Evolutionary conservation across 2,329 filamentous ascomycete species (phyloP).

Genomic region (Exserohilum turcica): DNA sequence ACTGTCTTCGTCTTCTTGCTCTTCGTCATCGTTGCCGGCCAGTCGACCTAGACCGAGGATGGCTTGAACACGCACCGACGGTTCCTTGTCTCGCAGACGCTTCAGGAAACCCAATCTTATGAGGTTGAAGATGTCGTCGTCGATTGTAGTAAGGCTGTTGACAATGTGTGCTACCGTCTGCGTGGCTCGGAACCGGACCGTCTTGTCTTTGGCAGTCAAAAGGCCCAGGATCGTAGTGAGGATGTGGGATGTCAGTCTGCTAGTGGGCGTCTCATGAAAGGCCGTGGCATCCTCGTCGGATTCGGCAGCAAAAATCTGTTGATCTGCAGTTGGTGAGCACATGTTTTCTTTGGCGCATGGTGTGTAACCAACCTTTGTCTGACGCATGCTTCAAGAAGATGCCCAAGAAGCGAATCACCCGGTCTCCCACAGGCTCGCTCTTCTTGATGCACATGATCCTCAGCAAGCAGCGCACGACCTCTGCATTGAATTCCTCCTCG

Average conservation of each 20-base stretch:
- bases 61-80: constrained; percentile 88
- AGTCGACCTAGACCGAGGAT: constrained; percentile 87
- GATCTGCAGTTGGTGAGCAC: constrained; percentile 31
- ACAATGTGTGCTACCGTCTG: constrained; percentile 90
- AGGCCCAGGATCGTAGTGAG: constrained; percentile 75
- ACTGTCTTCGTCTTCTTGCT: constrained; percentile 69
- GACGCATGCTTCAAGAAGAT: constrained; percentile 76
- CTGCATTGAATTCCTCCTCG: constrained; percentile 84
- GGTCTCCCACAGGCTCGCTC: constrained; percentile 84
- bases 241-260: constrained; percentile 74
- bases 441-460: constrained; percentile 88
- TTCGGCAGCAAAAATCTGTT: constrained; percentile 37
- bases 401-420: constrained; percentile 83
- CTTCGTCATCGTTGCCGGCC: constrained; percentile 67
- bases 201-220: constrained; percentile 88
- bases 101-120: constrained; percentile 79
- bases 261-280: constrained; percentile 82
- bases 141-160: constrained; percentile 88
- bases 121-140: constrained; percentile 86
- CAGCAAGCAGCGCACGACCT: constrained; percentile 81
- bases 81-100: constrained; percentile 90
- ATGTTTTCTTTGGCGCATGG: neutral
- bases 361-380: constrained; percentile 58
- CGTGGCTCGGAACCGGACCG: constrained; percentile 84
- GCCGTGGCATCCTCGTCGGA: constrained; percentile 71